These are phyloP conservation scores for Panellus pusillus DNA, from an alignment of 768 basidiomycete genomes.

Conservation along the genomic window DNA sequence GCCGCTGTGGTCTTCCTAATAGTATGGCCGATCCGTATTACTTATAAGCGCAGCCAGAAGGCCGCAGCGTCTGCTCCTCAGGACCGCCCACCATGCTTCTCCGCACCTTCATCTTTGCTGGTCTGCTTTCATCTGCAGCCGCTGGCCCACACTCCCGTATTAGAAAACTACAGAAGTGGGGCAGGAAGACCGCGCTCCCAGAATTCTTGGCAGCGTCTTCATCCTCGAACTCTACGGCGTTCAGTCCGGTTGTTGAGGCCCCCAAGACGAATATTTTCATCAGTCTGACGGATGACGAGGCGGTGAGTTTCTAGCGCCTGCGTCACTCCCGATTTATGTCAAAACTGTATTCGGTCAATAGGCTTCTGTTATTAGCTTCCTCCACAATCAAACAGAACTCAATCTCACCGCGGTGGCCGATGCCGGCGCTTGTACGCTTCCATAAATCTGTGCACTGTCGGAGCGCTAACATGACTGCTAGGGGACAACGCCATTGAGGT, in stretches of 20 bases:
- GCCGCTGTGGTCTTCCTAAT: too few relatives aligned
- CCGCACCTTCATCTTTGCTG: neutral
- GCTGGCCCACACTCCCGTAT: constrained; percentile 20
- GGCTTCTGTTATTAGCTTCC: constrained; percentile 22
- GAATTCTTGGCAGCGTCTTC: constrained; percentile 7
- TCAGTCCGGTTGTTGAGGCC: constrained; percentile 10
- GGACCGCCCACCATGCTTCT: constrained; percentile 5
- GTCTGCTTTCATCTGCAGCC: constrained; percentile 4
- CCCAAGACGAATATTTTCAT: constrained; percentile 20
- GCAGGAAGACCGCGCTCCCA: neutral
- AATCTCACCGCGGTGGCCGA: constrained; percentile 22
- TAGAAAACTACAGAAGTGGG: constrained; percentile 5
- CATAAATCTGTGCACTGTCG: neutral
- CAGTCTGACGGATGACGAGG: constrained; percentile 20
- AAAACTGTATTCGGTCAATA: neutral
- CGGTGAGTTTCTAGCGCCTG: constrained; percentile 7
- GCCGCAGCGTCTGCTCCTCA: too few relatives aligned
- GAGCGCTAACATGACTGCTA: neutral
- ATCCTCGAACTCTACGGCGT: constrained; percentile 1
- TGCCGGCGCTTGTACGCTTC: constrained; percentile 15
- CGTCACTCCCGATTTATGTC: neutral
- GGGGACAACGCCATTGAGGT: constrained; percentile 25
- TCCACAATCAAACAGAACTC: constrained; percentile 21
- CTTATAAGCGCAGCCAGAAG: too few relatives aligned
- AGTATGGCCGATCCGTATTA: too few relatives aligned